These are phyloP conservation scores for Diaporthe batatas DNA, from an alignment of 2,329 filamentous ascomycete genomes.

Conservation along the genomic window DNA sequence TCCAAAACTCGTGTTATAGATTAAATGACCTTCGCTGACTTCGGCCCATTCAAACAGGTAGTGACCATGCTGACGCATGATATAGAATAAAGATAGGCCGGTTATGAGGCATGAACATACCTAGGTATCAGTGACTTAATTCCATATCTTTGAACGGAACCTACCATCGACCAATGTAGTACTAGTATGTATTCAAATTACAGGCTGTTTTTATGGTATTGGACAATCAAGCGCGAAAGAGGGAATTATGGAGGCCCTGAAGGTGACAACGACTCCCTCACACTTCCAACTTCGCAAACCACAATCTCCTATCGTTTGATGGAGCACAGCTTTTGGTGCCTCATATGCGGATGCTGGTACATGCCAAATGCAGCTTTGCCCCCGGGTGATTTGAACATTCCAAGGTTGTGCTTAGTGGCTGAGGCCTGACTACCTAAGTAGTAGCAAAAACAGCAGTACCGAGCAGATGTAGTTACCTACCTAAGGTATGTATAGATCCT, in stretches of 20 bases:
- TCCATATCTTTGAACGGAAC: background rate
- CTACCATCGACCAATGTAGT: no score
- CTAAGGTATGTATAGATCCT: background rate
- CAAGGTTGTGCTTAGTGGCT: no score
- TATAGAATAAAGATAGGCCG: background rate
- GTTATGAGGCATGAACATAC: background rate
- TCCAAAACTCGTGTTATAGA: background rate
- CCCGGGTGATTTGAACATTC: no score
- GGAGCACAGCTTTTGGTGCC: background rate
- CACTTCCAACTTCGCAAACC: background rate
- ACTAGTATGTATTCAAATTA: background rate
- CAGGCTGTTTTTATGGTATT: background rate
- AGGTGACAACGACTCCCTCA: background rate
- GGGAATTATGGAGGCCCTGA: background rate
- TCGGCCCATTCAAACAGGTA: background rate
- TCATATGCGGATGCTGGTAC: background rate
- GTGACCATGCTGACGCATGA: background rate
- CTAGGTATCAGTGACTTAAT: background rate
- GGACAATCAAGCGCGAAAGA: background rate
- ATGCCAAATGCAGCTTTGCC: no score
- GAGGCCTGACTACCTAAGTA: background rate
- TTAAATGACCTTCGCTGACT: background rate
- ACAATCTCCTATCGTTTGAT: background rate
- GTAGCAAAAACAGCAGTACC: background rate
- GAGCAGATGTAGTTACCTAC: no score